Percentiles rank a stretch among this genome's conserved stretches.
phyloP scores from a whole-genome alignment of 1,284 basidiomycete genomes.

The Heterobasidion occidentale region DNA sequence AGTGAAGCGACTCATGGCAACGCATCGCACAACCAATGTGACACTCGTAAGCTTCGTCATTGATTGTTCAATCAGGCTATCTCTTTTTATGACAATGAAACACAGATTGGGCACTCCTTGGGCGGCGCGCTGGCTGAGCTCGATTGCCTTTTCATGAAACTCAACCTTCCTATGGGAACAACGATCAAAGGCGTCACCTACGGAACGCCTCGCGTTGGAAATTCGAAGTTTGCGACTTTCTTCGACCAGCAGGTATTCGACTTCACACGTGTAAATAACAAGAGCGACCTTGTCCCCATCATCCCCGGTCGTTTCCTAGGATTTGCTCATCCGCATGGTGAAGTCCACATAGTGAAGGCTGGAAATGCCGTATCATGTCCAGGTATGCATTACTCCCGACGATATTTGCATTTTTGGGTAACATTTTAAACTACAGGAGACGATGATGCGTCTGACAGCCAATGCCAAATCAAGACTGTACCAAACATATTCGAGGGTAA shows the following conservation, averaged over 20 bases:
- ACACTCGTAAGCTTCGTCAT: slow-evolving; percentile 20
- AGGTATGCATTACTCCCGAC: slow-evolving; percentile 6
- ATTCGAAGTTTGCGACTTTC: slow-evolving; percentile 22
- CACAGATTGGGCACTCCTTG: slow-evolving; percentile 29
- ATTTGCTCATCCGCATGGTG: slow-evolving; percentile 27
- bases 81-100: neutral
- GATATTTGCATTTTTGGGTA: neutral
- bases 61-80: neutral
- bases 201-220: slow-evolving; percentile 32
- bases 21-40: slow-evolving; percentile 26
- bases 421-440: slow-evolving; percentile 3
- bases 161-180: slow-evolving; percentile 26
- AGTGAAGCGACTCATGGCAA: slow-evolving; percentile 26
- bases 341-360: slow-evolving; percentile 26
- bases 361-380: slow-evolving; percentile 24
- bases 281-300: slow-evolving; percentile 29
- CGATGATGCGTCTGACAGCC: slow-evolving; percentile 14
- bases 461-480: slow-evolving; percentile 15
- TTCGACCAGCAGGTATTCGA: slow-evolving; percentile 25
- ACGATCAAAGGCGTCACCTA: slow-evolving; percentile 28
- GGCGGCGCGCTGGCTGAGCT: slow-evolving; percentile 33
- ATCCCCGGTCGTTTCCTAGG: slow-evolving; percentile 32
- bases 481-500: slow-evolving; percentile 14
- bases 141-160: slow-evolving; percentile 27
- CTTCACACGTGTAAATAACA: slow-evolving; percentile 30